Base-by-base conservation (phyloP, 352 stramenopile species). In the Aphanomyces euteiches region DNA sequence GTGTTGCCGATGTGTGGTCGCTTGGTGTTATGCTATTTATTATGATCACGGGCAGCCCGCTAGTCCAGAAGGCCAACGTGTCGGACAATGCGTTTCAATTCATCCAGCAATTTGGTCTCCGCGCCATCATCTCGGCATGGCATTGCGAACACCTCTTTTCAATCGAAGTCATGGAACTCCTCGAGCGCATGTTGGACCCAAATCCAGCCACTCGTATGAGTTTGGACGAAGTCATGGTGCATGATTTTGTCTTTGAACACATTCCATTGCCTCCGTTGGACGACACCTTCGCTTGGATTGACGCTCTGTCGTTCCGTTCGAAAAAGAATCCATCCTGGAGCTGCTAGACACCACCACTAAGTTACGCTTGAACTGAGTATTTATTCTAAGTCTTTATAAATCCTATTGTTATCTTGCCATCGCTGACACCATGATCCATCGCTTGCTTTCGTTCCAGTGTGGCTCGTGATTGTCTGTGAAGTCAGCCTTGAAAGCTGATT, bases 61-160 rank as follows among this genome's bases (percentile, higher is more conserved):
- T 80, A 7, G 84, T 87, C 15, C 76, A 80, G 69, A 74, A 64
- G 10, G 72, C 81, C 0, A 69, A 66, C 38, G 74, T 83, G 3
- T 64, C 43, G 0, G 82, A 90, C 67, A 77, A 78, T 10, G 77
- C 80, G 7, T 90, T 88, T 67, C 78, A 77, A 0, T 60, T 83
- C 4, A 72, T 90, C 13, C 61, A 78, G 47, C 66, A 57, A n/a
- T 72, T 73, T 6, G 83, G 81, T 0, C 67, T 90, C 37, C 47
- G 58, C 13, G 69, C 70, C 3, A 71, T 88, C 17, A 41, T 88
- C n/a, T 40, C 58, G 7, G 58, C 67, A 13, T 90, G 82, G 81
- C 74, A 74, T 1, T 64, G 85, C 40, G 54, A 70, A 17, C 19
- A 40, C 40, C 56, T 70, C 34, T 56, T 70, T n/a, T 28, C 43